Evolutionary conservation across 768 basidiomycete species (phyloP).

Genomic region (Grammothele lineata): DNA sequence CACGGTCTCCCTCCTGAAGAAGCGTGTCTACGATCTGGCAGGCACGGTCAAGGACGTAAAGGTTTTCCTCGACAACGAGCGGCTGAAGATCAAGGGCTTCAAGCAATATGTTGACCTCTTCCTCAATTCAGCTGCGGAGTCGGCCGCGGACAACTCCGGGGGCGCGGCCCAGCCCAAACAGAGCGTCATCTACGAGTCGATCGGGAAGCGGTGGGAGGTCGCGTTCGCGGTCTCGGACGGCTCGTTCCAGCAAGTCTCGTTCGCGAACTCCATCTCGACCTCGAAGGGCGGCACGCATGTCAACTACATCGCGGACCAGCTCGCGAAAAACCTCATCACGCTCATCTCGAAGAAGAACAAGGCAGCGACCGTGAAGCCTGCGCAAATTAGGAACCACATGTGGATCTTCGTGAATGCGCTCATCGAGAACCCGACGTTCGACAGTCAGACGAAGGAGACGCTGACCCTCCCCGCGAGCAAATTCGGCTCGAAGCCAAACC

Average conservation of each 20-base stretch:
- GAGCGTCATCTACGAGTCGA: slow-evolving; percentile 76
- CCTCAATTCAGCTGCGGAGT: slow-evolving; percentile 69
- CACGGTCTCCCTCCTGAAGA: slow-evolving; percentile 80
- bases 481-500: slow-evolving; percentile 81
- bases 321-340: slow-evolving; percentile 79
- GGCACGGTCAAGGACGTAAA: slow-evolving; percentile 94
- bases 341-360: slow-evolving; percentile 97
- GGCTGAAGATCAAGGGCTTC: slow-evolving; percentile 91
- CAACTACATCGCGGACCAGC: slow-evolving; percentile 75
- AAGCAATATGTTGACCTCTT: slow-evolving; percentile 97
- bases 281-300: slow-evolving; percentile 97
- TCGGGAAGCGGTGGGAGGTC: slow-evolving; percentile 87
- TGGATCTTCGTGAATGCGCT: slow-evolving; percentile 96
- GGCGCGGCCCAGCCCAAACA: slow-evolving; percentile 78
- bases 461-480: slow-evolving; percentile 83
- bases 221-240: slow-evolving; percentile 95
- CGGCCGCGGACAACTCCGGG: slow-evolving; percentile 63
- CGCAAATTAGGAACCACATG: slow-evolving; percentile 96
- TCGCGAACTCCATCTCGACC: slow-evolving; percentile 96
- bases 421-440: slow-evolving; percentile 97
- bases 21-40: slow-evolving; percentile 95
- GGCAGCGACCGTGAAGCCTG: slow-evolving; percentile 86
- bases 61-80: slow-evolving; percentile 89
- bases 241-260: slow-evolving; percentile 89
- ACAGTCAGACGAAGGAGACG: slow-evolving; percentile 98